Evolutionary conservation across 2,329 filamentous ascomycete genomes (phyloP).

Genomic region (Zasmidium citrigriseum): DNA sequence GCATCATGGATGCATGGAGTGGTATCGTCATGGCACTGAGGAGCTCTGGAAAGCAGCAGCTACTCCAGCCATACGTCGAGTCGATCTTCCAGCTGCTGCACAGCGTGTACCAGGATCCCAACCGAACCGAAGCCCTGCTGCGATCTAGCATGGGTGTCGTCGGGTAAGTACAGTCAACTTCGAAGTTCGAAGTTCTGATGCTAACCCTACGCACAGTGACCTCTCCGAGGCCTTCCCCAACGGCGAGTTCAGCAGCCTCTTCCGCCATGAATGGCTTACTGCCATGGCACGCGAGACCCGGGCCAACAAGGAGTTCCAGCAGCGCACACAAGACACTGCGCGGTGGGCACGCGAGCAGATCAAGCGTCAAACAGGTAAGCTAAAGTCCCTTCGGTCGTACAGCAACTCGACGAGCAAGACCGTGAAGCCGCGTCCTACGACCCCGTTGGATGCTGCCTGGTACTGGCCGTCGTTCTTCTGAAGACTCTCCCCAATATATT

Average conservation of each 20-base stretch:
- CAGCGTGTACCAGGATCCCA: constrained; percentile 75
- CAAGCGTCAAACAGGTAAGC: constrained; percentile 70
- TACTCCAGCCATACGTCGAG: constrained; percentile 75
- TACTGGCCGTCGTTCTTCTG: background rate
- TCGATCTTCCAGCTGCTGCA: constrained; percentile 86
- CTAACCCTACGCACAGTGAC: constrained; percentile 64
- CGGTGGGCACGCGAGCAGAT: constrained; percentile 97
- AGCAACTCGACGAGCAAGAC: background rate
- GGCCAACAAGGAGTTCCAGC: constrained; percentile 80
- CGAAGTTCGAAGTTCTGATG: background rate
- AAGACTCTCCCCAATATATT: background rate
- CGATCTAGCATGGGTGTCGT: constrained; percentile 96
- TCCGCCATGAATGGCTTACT: constrained; percentile 89
- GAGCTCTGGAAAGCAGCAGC: constrained; percentile 69
- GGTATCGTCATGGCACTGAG: constrained; percentile 96
- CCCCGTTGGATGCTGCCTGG: background rate
- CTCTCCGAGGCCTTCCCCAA: constrained; percentile 91
- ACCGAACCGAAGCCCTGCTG: constrained; percentile 88
- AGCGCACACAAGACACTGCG: constrained; percentile 88
- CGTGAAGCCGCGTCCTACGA: constrained; percentile 2
- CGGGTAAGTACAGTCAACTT: constrained; percentile 62
- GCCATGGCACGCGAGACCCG: constrained; percentile 89
- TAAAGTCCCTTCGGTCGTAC: background rate
- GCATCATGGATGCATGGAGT: constrained; percentile 99
- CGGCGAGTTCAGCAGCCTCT: constrained; percentile 79